Conservation (phyloP, 1,284 basidiomycete genomes). For the Neotropicomus parvogracilis region DNA sequence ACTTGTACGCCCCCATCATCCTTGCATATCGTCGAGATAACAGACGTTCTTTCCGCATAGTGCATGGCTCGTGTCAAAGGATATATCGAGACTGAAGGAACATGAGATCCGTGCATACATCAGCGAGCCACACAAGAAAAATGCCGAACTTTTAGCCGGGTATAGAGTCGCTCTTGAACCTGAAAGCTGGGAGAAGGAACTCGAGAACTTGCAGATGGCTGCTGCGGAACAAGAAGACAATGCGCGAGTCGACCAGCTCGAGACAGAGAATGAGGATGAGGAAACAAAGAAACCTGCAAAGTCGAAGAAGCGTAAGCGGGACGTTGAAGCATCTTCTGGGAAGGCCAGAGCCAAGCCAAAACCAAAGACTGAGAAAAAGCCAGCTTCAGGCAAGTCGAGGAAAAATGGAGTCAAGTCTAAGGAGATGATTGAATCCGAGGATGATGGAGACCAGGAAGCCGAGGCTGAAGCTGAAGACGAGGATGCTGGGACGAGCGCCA, state of each 20-base stretch:
- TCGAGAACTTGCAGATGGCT: slow-evolving; percentile 43
- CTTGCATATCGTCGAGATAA: slow-evolving; percentile 11
- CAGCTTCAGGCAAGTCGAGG: slow-evolving; percentile 39
- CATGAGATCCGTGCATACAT: slow-evolving; percentile 87
- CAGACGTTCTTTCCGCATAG: slow-evolving; percentile 40
- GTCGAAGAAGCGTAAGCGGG: slow-evolving; percentile 61
- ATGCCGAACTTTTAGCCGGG: slow-evolving; percentile 71
- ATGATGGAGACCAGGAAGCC: slow-evolving; percentile 43
- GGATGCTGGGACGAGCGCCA: slow-evolving; percentile 52
- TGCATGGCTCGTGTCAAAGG: slow-evolving; percentile 81
- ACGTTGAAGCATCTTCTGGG: slow-evolving; percentile 39
- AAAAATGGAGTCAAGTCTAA: slow-evolving; percentile 64
- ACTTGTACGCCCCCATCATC: slow-evolving; percentile 66
- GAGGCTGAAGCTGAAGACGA: slow-evolving; percentile 47
- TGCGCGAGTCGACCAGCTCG: slow-evolving; percentile 66
- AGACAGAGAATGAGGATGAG: slow-evolving; percentile 47
- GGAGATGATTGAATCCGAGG: slow-evolving; percentile 69
- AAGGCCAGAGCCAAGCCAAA: slow-evolving; percentile 41
- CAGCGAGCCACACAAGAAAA: slow-evolving; percentile 69
- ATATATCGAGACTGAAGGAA: slow-evolving; percentile 74
- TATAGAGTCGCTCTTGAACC: slow-evolving; percentile 87
- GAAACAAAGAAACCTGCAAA: slow-evolving; percentile 52
- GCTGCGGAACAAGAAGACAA: slow-evolving; percentile 56
- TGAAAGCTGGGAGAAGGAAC: slow-evolving; percentile 66
- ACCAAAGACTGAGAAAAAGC: slow-evolving; percentile 38